Conservation (phyloP, 2,329 filamentous ascomycete genomes). For the Celoporthe dispersa region DNA sequence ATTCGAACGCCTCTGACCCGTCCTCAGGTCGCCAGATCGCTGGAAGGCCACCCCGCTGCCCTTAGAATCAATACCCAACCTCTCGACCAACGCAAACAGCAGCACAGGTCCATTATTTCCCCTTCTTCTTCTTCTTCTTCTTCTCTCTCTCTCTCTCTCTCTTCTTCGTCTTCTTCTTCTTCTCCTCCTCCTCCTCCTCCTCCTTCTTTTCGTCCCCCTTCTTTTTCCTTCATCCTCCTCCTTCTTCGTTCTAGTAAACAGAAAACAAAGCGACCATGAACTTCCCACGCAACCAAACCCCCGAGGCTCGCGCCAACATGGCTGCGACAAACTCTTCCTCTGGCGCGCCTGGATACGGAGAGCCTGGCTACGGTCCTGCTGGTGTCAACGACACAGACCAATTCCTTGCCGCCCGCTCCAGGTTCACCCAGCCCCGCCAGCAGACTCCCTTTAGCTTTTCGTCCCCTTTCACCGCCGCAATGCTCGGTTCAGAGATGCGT, state of each 20-base stretch:
- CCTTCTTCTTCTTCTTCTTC: background rate
- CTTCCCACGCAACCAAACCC: conserved; percentile 5
- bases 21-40: background rate
- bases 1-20: background rate
- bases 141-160: background rate
- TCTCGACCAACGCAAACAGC: background rate
- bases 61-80: background rate
- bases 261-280: background rate
- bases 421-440: background rate
- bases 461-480: background rate
- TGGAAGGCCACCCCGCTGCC: background rate
- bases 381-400: background rate
- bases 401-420: background rate
- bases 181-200: too few relatives aligned
- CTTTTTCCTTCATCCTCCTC: too few relatives aligned
- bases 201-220: too few relatives aligned
- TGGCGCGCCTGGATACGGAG: background rate
- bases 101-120: background rate
- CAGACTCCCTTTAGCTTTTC: background rate
- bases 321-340: background rate
- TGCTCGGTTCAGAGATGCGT: background rate
- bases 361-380: background rate
- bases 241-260: background rate
- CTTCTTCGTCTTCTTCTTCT: too few relatives aligned
- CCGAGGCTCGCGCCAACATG: background rate